Evolutionary conservation across 2,329 filamentous ascomycete genomes (phyloP).

Genomic region (Plectosphaerella plurivora): DNA sequence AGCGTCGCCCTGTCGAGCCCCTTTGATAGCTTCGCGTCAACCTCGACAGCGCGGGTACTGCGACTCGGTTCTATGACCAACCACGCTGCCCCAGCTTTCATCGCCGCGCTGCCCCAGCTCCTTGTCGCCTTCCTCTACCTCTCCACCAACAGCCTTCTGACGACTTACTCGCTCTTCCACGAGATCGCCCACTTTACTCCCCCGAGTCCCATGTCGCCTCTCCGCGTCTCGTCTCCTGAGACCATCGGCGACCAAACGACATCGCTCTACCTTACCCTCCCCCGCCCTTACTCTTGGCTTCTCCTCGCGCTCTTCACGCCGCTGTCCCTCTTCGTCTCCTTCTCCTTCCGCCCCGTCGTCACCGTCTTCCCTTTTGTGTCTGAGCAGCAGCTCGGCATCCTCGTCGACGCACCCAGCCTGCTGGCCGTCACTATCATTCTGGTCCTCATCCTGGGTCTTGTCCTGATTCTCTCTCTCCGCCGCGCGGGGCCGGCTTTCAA

Average conservation of each 20-base stretch:
- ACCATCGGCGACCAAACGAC: constrained; percentile 40
- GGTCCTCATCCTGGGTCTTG: constrained; percentile 22
- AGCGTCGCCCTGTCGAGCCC: constrained; percentile 21
- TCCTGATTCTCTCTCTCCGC: constrained; percentile 34
- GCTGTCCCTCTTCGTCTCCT: constrained; percentile 41
- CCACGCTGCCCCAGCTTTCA: constrained; percentile 25
- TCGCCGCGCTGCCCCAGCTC: constrained; percentile 44
- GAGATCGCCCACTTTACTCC: constrained; percentile 42
- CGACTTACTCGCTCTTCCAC: constrained; percentile 43
- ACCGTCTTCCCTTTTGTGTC: constrained; percentile 16
- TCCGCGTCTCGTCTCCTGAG: constrained; percentile 42
- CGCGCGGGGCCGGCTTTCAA: constrained; percentile 25
- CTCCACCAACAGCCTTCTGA: constrained; percentile 39
- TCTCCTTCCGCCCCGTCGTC: constrained; percentile 29
- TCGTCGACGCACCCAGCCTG: constrained; percentile 30
- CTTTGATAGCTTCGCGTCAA: constrained; percentile 24
- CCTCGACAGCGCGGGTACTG: constrained; percentile 8
- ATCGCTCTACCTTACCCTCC: constrained; percentile 46
- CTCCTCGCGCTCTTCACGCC: constrained; percentile 38
- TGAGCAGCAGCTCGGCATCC: constrained; percentile 15
- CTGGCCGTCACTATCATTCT: constrained; percentile 36
- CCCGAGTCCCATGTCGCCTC: constrained; percentile 19
- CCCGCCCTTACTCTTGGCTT: constrained; percentile 38
- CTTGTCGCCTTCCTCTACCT: constrained; percentile 44
- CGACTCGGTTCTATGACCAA: constrained; percentile 9